A percentile compares a stretch with the other conserved stretches of the same genome.
Evolutionary conservation across 2,329 filamentous ascomycete species (phyloP).

Genomic region (Colletotrichum lentis): DNA sequence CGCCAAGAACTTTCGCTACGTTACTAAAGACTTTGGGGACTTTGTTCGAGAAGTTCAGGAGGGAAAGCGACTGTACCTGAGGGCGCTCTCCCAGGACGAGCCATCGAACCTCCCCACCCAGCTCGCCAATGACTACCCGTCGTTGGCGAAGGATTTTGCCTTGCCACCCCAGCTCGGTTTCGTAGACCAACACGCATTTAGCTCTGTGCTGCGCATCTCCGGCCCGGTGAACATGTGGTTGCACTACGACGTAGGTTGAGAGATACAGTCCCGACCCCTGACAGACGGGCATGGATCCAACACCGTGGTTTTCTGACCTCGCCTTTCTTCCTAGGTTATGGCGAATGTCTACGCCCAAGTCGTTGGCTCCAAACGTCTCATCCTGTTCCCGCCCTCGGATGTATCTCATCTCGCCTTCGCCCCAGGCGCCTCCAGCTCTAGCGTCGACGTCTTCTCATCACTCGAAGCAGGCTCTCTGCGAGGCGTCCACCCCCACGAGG

Average conservation of each 20-base stretch:
- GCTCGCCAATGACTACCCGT: conserved; percentile 75
- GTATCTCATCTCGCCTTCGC: conserved; percentile 74
- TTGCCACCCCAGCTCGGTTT: conserved; percentile 69
- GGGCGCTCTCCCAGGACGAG: conserved; percentile 74
- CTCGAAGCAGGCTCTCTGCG: conserved; percentile 52
- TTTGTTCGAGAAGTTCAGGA: conserved; percentile 69
- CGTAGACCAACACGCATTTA: conserved; percentile 72
- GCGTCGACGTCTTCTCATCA: conserved; percentile 72
- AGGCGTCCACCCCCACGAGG: conserved; percentile 71
- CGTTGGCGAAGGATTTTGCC: conserved; percentile 72
- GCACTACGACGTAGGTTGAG: conserved; percentile 74
- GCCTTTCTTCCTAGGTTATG: conserved; percentile 68
- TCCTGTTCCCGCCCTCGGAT: conserved; percentile 82
- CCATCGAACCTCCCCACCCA: conserved; percentile 76
- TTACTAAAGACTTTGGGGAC: conserved; percentile 69
- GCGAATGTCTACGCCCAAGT: conserved; percentile 88
- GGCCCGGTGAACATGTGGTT: conserved; percentile 88
- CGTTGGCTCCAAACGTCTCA: conserved; percentile 73
- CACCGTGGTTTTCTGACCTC: neutral
- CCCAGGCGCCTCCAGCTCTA: conserved; percentile 82
- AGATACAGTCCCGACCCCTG: neutral
- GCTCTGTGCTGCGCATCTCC: conserved; percentile 80
- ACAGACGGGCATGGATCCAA: neutral
- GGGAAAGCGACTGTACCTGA: conserved; percentile 77
- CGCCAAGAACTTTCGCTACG: conserved; percentile 82